A percentile compares a stretch with the other conserved stretches of the same genome.
These are phyloP conservation scores for Pythium diclinum DNA, from an alignment of 352 stramenopile species.

Conservation along the genomic window DNA sequence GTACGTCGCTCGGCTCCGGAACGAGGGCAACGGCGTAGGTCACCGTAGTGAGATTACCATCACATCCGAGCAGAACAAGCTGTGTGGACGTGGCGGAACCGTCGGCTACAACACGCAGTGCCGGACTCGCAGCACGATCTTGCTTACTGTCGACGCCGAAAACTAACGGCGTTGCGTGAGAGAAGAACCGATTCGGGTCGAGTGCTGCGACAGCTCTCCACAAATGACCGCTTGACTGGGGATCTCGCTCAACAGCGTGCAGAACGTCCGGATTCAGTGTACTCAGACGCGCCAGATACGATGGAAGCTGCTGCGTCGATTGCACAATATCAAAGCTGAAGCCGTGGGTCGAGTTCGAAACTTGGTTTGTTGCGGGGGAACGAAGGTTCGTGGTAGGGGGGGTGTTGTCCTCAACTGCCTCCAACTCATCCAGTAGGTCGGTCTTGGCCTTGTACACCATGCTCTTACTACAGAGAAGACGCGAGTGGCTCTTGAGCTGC, in stretches of 20 bases:
- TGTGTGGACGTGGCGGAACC: constrained; percentile 16
- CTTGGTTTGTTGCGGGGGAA: constrained; percentile 14
- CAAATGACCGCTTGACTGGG: constrained; percentile 23
- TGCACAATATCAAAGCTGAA: constrained; percentile 12
- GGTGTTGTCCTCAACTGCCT: constrained; percentile 1
- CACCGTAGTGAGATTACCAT: constrained; percentile 37
- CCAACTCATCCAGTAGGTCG: constrained; percentile 41
- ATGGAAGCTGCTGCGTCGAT: constrained; percentile 37
- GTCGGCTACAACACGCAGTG: not conserved
- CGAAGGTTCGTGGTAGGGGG: not conserved
- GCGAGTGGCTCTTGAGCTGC: constrained; percentile 30
- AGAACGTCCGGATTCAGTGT: constrained; percentile 37
- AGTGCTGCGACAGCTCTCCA: constrained; percentile 38
- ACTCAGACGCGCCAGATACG: constrained; percentile 39
- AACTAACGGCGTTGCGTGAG: constrained; percentile 31
- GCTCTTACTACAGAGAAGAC: constrained; percentile 46
- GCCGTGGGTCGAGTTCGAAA: not conserved
- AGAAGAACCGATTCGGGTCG: constrained; percentile 40
- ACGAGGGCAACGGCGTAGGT: constrained; percentile 41
- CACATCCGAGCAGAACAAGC: constrained; percentile 36
- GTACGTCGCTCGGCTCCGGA: constrained; percentile 26
- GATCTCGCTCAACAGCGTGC: constrained; percentile 31
- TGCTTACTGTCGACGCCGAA: constrained; percentile 38
- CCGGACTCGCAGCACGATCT: constrained; percentile 23
- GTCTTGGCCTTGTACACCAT: constrained; percentile 61